A percentile compares a stretch with the other conserved stretches of the same genome.
Conservation (phyloP, 495 filamentous ascomycete genomes). For the Aspergillus kassunensis region DNA sequence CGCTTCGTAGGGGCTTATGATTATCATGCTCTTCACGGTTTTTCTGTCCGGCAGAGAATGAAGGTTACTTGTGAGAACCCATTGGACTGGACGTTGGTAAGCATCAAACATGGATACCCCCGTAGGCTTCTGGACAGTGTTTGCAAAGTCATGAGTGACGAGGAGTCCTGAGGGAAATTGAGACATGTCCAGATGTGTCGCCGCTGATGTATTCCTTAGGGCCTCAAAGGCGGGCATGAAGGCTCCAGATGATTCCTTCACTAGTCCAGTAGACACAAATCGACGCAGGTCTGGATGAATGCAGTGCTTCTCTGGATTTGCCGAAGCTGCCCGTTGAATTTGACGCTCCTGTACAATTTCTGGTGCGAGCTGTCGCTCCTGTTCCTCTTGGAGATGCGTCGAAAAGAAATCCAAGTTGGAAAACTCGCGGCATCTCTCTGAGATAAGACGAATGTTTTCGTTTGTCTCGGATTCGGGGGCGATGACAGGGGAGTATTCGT, state of each 20-base stretch:
- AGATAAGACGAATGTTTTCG: constrained; percentile 21
- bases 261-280: constrained; percentile 31
- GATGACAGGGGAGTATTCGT: background rate
- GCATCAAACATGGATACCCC: background rate
- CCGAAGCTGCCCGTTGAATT: constrained; percentile 42
- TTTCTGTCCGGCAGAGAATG: background rate
- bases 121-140: background rate
- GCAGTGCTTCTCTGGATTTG: constrained; percentile 33
- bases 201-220: constrained; percentile 7
- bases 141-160: constrained; percentile 7
- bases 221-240: constrained; percentile 3
- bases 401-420: constrained; percentile 26
- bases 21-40: constrained; percentile 33
- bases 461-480: background rate
- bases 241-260: background rate
- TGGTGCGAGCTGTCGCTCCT: constrained; percentile 63
- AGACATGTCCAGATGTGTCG: constrained; percentile 4
- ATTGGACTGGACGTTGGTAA: constrained; percentile 10
- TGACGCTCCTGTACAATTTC: constrained; percentile 60
- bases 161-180: constrained; percentile 5
- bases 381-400: constrained; percentile 58
- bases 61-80: constrained; percentile 21
- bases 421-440: constrained; percentile 42
- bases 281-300: constrained; percentile 43
- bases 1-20: constrained; percentile 64